A percentile compares a stretch with the other conserved stretches of the same genome.
Conservation (phyloP, 176 grass and related monocot species). For the Saccharum spontaneum region DNA sequence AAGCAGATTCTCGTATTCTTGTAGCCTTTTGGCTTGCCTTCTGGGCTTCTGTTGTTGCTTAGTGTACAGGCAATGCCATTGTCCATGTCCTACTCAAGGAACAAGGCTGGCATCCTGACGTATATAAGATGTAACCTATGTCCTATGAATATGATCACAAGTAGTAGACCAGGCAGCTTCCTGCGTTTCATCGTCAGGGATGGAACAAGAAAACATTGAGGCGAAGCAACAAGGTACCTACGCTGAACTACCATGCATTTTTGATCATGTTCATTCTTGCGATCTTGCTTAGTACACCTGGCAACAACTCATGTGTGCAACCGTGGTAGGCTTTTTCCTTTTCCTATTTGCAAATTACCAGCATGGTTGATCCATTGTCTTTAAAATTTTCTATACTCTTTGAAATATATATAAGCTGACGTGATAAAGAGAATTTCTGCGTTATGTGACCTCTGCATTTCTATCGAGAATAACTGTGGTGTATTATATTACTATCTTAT, state of each 20-base stretch:
- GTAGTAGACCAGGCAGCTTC: neutral
- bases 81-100: conserved; percentile 37
- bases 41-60: conserved; percentile 42
- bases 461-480: neutral
- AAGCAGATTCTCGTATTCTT: conserved; percentile 14
- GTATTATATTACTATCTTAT: no score
- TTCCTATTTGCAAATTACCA: no score
- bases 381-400: no score
- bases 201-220: neutral
- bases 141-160: neutral
- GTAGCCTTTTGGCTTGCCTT: neutral
- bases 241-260: neutral
- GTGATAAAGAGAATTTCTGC: no score
- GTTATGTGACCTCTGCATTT: no score
- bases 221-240: conserved; percentile 18
- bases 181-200: neutral
- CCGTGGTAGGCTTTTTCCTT: no score
- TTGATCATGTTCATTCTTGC: neutral
- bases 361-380: no score
- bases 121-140: neutral
- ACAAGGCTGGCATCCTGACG: neutral
- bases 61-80: conserved; percentile 38
- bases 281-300: no score
- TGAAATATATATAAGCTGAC: no score
- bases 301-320: no score